Evolutionary conservation across 768 basidiomycete species (phyloP), one percentile per base, ranked within the genome.

Genomic region (Filobasidium wieringae): DNA sequence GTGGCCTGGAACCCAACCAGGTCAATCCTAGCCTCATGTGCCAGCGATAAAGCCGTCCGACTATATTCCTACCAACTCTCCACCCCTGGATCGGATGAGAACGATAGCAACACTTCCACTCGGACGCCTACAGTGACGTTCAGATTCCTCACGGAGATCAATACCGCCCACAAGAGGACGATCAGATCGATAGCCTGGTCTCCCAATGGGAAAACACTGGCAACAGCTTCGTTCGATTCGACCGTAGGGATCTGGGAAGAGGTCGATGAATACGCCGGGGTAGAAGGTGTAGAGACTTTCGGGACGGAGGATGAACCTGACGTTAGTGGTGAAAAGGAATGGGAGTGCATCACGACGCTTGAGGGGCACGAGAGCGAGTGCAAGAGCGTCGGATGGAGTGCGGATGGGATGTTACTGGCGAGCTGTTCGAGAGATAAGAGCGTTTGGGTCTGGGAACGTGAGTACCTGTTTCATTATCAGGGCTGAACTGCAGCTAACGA

Each of bases 371-470:
- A 96, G 70, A 91, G 70, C 54, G 93, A 99, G 71, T 96, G 92
- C 77, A 97, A 97, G 77, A 80, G 84, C 55, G 86, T 92, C 0
- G 86, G 82, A 3, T 96, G 85, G 74, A 88, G 86, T 11, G 76
- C 77, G 33, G 81, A 83, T n/a, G 84, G 81, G 0, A 84, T 80
- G 2, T 74, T 95, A 26, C 77, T 99, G n/a, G 95, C 93, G 8
- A 91, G 86, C 61, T 96, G 92, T 69, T 87, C 87, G 64, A 79
- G 95, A 59, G 95, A 97, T 76, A 99, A 97, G 77, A 88, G 89
- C 5, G 91, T 97, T 0, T 97, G 95, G 95, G 81, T 99, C 33
- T 99, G 95, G 93, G 93, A 96, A 79, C 89, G 92, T 86, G 68
- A 66, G 76, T 66, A 17, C 14, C 26, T 17, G 7, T 37, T 37